Base-by-base conservation (phyloP, 768 basidiomycete species). In the Pisolithus marmoratus region DNA sequence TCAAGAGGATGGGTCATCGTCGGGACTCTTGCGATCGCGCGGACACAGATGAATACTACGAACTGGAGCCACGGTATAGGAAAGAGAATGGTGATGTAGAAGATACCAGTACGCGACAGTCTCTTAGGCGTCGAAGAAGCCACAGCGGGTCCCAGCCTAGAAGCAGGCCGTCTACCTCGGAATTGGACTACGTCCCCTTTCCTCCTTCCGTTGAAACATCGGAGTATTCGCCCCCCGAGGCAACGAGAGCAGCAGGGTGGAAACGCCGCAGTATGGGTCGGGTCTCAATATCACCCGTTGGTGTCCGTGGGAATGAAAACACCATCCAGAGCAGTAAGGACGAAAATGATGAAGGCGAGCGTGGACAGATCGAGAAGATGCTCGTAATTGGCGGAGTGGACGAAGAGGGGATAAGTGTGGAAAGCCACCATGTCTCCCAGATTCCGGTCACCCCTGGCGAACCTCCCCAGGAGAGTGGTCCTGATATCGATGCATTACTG, bases 211-310 rank as follows among this genome's bases (percentile, higher is more conserved):
- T 51, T 4, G 56, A 51, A 9, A 53, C 46, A 2, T 56, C 55
- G 0, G 63, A 67, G 24, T 69, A 67, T 55, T 54, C 37, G 19
- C 67, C 66, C 2, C 65, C 65, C 1, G 56, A 58, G 54, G 65
- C 59, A 34, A 67, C 61, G 37, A 57, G 56, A 36, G 63, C 65
- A 17, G 63, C 65, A 20, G 40, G 51, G 44, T 67, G 63, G 58
- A 69, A 59, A 27, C 59, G 55, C 12, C 53, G 31, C 15, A 47
- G 27, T 17, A 26, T 27, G 43, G 43, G 43, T 4, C 14, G 41
- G n/a, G 14, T n/a, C 5, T 27, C 26, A 45, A 5, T 11, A 26
- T 11, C 43, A 5, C 23, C 26, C 8, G 5, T 45, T 8, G n/a
- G 5, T 8, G 8, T 19, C 19, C 19, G 8, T 34, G 12, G 5